Base-by-base conservation (phyloP, 495 filamentous ascomycete genomes). In the Daldinia decipiens region DNA sequence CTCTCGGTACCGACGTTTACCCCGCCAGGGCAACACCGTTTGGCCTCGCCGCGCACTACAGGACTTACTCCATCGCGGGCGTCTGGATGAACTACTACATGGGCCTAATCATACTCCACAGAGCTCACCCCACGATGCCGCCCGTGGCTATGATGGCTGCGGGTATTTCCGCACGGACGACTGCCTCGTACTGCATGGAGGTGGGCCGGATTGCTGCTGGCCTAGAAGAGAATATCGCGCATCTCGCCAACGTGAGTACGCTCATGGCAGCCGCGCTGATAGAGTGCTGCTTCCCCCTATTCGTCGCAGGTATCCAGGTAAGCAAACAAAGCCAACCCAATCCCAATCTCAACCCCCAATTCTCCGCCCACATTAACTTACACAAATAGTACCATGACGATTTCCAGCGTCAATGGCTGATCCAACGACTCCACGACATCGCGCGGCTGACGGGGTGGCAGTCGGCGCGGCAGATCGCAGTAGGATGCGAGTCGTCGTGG, bases 91-190 rank as follows among this genome's bases (percentile, higher is more conserved):
- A 92, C 59, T 97, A 90, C 76, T 91, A 94, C 80, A 91, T 92
- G 77, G 89, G 88, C 2, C 84, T 92, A 29, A 93, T 99, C 55
- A 81, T 95, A 52, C 85, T 93, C 21, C 81, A 93, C 55, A 86
- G 95, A 38, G 81, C 90, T 0, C 93, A 97, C 68, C 95, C 95
- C 0, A 87, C 85, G 2, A 97, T 98, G 94, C 95, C 93, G 5
- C 93, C 95, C 0, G 86, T 93, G n/a, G 90, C 93, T 60, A 95
- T 97, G 89, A 84, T 92, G 43, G 92, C 94, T 5, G 91, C 92
- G 0, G 89, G 88, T 11, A 84, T 95, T 38, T 87, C 89, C 7
- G 91, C 93, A 0, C 78, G 80, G 3, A 84, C 89, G 55, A 97
- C 95, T 3, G 87, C 85, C 8, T 76, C 75, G 1, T 90, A 86